These are phyloP conservation scores for Malus hybrid DNA, from an alignment of 331 rosid species.

Conservation along the genomic window DNA sequence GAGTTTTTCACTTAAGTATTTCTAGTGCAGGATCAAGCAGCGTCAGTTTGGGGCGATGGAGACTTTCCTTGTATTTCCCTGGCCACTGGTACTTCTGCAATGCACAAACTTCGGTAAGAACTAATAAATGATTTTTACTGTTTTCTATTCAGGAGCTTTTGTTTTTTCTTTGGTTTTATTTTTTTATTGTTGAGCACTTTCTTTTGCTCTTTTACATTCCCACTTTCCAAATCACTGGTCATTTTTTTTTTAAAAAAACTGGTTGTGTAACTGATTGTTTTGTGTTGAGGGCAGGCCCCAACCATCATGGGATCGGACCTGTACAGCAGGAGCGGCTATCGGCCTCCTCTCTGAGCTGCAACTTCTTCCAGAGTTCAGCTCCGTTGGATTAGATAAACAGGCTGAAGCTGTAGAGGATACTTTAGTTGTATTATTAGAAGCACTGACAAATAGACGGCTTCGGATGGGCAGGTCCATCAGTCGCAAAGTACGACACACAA, in stretches of 20 bases:
- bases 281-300: constrained; percentile 60
- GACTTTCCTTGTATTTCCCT: constrained; percentile 74
- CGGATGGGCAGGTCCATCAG: constrained; percentile 96
- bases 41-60: constrained; percentile 64
- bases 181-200: too few relatives aligned
- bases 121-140: neutral
- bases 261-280: constrained; percentile 6
- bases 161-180: neutral
- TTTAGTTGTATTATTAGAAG: constrained; percentile 52
- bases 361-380: constrained; percentile 46
- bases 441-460: constrained; percentile 70
- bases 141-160: neutral
- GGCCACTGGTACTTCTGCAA: constrained; percentile 69
- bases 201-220: neutral
- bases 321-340: constrained; percentile 84
- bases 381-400: constrained; percentile 49
- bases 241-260: neutral
- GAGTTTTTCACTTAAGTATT: neutral
- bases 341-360: constrained; percentile 78
- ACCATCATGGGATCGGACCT: constrained; percentile 96
- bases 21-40: constrained; percentile 57
- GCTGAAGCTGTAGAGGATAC: constrained; percentile 64
- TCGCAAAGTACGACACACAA: constrained; percentile 57
- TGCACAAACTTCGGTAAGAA: constrained; percentile 90
- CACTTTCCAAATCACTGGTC: neutral